Evolutionary conservation across 257 asterid genomes (phyloP), one percentile per base, ranked within the genome.

Genomic region (Salvia miltiorrhiza): DNA sequence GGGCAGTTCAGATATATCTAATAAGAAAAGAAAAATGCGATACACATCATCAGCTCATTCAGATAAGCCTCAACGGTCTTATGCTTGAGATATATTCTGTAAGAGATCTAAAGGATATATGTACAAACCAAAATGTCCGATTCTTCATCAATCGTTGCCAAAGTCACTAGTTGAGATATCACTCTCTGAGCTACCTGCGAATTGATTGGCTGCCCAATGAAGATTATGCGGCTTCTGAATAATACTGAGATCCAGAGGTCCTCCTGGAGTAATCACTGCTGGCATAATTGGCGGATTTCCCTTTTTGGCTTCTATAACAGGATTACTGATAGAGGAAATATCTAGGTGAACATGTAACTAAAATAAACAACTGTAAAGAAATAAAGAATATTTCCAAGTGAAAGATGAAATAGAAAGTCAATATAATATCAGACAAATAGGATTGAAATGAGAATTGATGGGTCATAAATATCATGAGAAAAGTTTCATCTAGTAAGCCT

Each of bases 201-300:
- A 77, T 82, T 91, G 24, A 94, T 74, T 37, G 91, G 87, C 89
- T 89, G 92, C 63, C 99, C 99, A 53, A 91, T 77, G 81, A 94
- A 94, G 72, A 94, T 88, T 49, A 91, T 94, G 28, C 99, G 97
- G 58, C 87, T 91, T 81, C 99, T 89, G 80, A 94, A 91, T 76
- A 94, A 69, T 66, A 94, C 86, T 2, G 95, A 94, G 97, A 76
- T 94, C 99, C 91, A 91, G 43, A 7, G 87, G 85, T 11, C 99
- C 97, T 33, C 92, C 96, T 2, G 95, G 99, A 49, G 99, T 94
- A 77, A 89, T 66, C 63, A 94, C 95, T 2, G 96, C 97, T 2
- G 99, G 99, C 97, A 91, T 91, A 59, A 94, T 32, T 24, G 99
- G 96, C 28, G 96, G 99, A 72, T 90, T 91, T n/a, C 91, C 90